Conservation (phyloP, 2,329 filamentous ascomycete genomes). For the Calonectria leucothoes region DNA sequence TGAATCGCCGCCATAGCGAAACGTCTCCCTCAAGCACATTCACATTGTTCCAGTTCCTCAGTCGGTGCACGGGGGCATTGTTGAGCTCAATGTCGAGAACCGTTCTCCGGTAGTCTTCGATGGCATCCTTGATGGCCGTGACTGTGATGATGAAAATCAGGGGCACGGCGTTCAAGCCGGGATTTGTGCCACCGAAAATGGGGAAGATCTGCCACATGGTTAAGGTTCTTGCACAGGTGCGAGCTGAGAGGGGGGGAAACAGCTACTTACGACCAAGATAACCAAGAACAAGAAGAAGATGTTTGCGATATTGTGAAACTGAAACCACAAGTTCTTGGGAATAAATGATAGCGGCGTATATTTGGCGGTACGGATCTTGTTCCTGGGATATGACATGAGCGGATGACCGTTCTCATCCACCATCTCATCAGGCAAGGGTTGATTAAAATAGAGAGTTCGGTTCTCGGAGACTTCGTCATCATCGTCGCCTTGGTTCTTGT, state of each 20-base stretch:
- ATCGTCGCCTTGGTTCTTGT: slow-evolving; percentile 49
- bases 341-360: slow-evolving; percentile 96
- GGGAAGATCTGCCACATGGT: slow-evolving; percentile 80
- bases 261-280: slow-evolving; percentile 83
- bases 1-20: slow-evolving; percentile 86
- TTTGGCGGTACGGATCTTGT: slow-evolving; percentile 98
- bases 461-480: slow-evolving; percentile 56
- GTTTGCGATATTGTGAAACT: slow-evolving; percentile 99
- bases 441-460: slow-evolving; percentile 85
- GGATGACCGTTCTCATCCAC: slow-evolving; percentile 86
- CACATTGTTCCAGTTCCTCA: slow-evolving; percentile 91
- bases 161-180: slow-evolving; percentile 88
- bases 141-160: slow-evolving; percentile 91
- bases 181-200: slow-evolving; percentile 93
- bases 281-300: slow-evolving; percentile 98
- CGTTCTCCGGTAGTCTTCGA: slow-evolving; percentile 95
- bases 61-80: slow-evolving; percentile 92
- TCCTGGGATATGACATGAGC: slow-evolving; percentile 77
- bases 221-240: slow-evolving; percentile 26
- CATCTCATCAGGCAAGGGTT: slow-evolving; percentile 78
- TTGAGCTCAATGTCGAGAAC: slow-evolving; percentile 93
- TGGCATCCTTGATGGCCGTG: slow-evolving; percentile 92
- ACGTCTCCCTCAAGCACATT: slow-evolving; percentile 91
- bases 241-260: slow-evolving; percentile 3
- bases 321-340: slow-evolving; percentile 96